Base-by-base conservation (phyloP, 345 rosid species). In the Kernera saxatilis region DNA sequence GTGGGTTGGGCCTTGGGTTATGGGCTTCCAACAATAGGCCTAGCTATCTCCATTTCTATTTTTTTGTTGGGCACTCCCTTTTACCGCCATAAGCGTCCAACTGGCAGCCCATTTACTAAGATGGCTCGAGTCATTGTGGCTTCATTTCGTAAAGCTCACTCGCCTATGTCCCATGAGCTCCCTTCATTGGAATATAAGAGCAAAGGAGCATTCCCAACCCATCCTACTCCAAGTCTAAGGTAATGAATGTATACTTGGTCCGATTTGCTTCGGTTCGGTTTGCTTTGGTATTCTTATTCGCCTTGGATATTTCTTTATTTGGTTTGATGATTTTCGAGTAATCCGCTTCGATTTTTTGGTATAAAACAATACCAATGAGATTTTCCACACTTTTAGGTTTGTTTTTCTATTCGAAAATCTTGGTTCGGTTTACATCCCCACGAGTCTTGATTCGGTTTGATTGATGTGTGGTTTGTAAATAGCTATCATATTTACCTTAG, bases 1-100 rank as follows among this genome's bases (percentile, higher is more conserved):
- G 89, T 92, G 1, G 96, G 96, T 0, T 92, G 93, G 93, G 54
- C 85, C 3, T 53, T 89, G 5, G 98, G 98, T 3, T 89, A 89
- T 45, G 89, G 80, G 2, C 83, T 92, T 36, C 93, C 96, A 0
- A 85, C 92, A 2, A n/a, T 85, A 0, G 98, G 93, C 4, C 86
- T 87, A 22, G 60, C 74, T 0, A 48, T 85, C 8, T 89, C 93
- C 1, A 69, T 89, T 4, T 3, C 6, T n/a, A 78, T 89, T 45
- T 89, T 89, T 65, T n/a, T 92, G 51, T 78, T 83, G 0, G 93
- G 96, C 2, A 86, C 93, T 6, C 96, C 70, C 0, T 85, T 71
- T 22, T 85, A 92, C 18, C 77, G 93, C 60, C 96, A 89, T 72
- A 80, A 68, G 36, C 54, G 80, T 27, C 98, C 96, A 0, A 9